These are phyloP conservation scores for Saturnispora sanitii DNA, from an alignment of 805 yeast genomes.

Conservation along the genomic window DNA sequence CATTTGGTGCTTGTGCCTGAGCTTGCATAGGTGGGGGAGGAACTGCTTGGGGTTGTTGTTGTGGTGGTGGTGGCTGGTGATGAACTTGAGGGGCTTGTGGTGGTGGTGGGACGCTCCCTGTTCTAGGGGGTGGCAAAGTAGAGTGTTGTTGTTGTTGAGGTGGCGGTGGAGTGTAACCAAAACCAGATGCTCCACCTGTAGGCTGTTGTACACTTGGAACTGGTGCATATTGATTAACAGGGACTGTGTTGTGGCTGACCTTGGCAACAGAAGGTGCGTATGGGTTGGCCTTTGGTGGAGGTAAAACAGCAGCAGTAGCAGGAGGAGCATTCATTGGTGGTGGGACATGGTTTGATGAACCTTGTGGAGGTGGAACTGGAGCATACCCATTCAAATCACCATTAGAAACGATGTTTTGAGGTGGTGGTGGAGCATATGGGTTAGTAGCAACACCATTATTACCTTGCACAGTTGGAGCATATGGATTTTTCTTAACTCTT, in stretches of 20 bases:
- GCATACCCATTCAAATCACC: conserved; percentile 9
- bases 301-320: not conserved
- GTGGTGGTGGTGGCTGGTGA: conserved; percentile 14
- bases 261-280: conserved; percentile 14
- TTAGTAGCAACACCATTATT: conserved; percentile 1
- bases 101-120: conserved; percentile 12
- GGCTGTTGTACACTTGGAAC: not conserved
- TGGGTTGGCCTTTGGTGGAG: not conserved
- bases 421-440: conserved; percentile 5
- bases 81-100: conserved; percentile 10
- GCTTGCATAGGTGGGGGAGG: not conserved
- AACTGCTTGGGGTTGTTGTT: not conserved
- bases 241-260: too few relatives aligned
- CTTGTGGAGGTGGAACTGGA: conserved; percentile 13
- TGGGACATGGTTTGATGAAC: not conserved
- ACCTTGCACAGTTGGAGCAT: conserved; percentile 28
- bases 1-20: not conserved
- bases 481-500: conserved; percentile 21
- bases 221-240: conserved; percentile 1
- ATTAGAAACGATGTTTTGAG: too few relatives aligned
- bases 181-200: not conserved
- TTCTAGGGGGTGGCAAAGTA: conserved; percentile 14
- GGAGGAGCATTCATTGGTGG: not conserved
- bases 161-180: too few relatives aligned
- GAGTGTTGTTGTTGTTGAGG: conserved; percentile 9